Evolutionary conservation across 78 protist species (phyloP).

Genomic region (Tieghemostelium lacteum): DNA sequence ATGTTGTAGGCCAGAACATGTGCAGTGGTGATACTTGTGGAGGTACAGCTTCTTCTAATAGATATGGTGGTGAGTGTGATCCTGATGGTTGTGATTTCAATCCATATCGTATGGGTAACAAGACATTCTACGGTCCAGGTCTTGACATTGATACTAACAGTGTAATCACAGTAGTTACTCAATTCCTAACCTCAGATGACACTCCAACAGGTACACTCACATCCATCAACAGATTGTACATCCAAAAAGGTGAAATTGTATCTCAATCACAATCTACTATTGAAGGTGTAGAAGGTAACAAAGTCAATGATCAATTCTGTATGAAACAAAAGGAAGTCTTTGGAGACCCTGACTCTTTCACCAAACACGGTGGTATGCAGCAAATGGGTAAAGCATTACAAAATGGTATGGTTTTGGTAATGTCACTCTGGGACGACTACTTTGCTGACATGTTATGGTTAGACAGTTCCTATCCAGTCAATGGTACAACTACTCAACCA

Average conservation of each 20-base stretch:
- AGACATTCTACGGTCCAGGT: slow-evolving; percentile 72
- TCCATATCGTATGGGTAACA: slow-evolving; percentile 82
- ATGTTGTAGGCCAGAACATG: not conserved
- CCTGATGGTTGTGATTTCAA: slow-evolving; percentile 87
- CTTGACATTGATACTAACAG: slow-evolving; percentile 62
- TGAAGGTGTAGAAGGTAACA: slow-evolving; percentile 29
- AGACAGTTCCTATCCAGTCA: slow-evolving; percentile 75
- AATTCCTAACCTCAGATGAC: slow-evolving; percentile 84
- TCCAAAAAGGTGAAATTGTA: slow-evolving; percentile 77
- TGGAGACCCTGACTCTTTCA: slow-evolving; percentile 71
- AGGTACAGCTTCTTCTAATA: slow-evolving; percentile 30
- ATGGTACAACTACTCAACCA: slow-evolving; percentile 4
- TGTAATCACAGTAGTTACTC: slow-evolving; percentile 85
- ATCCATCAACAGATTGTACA: slow-evolving; percentile 81
- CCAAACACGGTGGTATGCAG: slow-evolving; percentile 81
- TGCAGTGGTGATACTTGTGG: slow-evolving; percentile 62
- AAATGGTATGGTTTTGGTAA: slow-evolving; percentile 85
- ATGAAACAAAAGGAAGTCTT: slow-evolving; percentile 24
- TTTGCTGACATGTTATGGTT: slow-evolving; percentile 87
- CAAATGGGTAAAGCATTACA: slow-evolving; percentile 77
- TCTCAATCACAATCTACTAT: slow-evolving; percentile 15
- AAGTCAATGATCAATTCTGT: slow-evolving; percentile 76
- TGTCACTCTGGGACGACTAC: slow-evolving; percentile 89
- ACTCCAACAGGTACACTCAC: slow-evolving; percentile 65
- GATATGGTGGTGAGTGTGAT: slow-evolving; percentile 80